Base-by-base conservation (phyloP, 768 basidiomycete species). In the Boletellus ananas region DNA sequence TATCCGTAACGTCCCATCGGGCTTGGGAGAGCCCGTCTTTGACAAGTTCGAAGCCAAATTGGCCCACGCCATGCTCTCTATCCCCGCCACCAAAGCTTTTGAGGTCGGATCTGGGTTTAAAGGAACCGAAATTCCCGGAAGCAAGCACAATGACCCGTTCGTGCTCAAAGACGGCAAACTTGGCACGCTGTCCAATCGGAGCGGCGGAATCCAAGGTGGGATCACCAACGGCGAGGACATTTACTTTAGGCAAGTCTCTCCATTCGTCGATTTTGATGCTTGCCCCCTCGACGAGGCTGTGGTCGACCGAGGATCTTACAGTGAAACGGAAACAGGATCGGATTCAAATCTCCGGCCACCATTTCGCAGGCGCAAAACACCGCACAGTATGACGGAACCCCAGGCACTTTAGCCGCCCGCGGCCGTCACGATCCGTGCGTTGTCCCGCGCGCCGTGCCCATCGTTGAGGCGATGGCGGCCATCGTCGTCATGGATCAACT, bases 341-440 rank as follows among this genome's bases (percentile, higher is more conserved):
- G 89, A 10, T 99, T 99, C 82, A 99, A 99, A 73, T 92, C 92
- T 16, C 96, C 96, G 48, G 96, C 96, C 41, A 99, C 96, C 48
- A 99, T 99, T 66, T 90, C 93, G 20, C 93, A 90, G 67, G 75
- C 83, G 25, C 96, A 99, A 70, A 67, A 75, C 42, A 99, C 96
- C 21, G 92, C 87, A 11, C 87, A 90, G 68, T 99, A 99, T 68
- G 85, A 96, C 64, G 96, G 96, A 25, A 89, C 90, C 10, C 74
- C 81, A 1, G 96, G 96, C 21, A 79, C 79, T 34, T 79, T 99
- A 46, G 93, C 93, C 12, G 89, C 96, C 34, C 80, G 92, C 29
- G 96, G 96, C 12, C 79, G 96, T 46, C 95, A 98, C 70, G 95
- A 97, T 65, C 94, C 95, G 16, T 97, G 95, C 66, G 95, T 99